phyloP scores from a whole-genome alignment of 139 green algal genomes.

The Deuterostichococcus epilithicus region DNA sequence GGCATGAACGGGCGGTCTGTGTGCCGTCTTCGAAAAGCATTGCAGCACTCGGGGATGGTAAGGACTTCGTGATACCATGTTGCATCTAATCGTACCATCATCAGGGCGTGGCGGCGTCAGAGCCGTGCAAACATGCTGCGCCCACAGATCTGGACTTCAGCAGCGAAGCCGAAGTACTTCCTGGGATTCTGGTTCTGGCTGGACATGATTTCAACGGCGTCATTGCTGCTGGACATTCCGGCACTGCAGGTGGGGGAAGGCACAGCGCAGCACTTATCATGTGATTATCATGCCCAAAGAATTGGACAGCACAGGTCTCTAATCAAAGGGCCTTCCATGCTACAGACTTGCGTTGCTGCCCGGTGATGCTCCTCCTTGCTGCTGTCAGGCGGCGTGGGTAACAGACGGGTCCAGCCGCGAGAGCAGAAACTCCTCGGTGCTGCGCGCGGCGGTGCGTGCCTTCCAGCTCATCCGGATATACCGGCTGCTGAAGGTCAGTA shows the following conservation, averaged over 20 bases:
- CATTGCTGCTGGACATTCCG: conserved; percentile 71
- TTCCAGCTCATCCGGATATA: background rate
- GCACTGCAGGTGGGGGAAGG: conserved; percentile 38
- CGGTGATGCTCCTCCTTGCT: conserved; percentile 23
- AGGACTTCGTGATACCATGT: no score
- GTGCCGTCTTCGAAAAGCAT: conserved; percentile 23
- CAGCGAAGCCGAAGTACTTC: conserved; percentile 57
- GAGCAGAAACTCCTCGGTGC: conserved; percentile 1
- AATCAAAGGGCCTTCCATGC: background rate
- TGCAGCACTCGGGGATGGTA: no score
- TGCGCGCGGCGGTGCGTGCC: background rate
- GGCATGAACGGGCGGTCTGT: background rate
- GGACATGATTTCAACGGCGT: conserved; percentile 70
- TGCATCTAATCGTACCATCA: conserved; percentile 4
- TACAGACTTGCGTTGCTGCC: conserved; percentile 10
- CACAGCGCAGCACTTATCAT: conserved; percentile 17
- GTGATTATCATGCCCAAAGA: conserved; percentile 19
- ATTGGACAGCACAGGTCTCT: background rate
- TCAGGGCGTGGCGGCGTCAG: background rate
- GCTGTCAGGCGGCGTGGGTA: conserved; percentile 1
- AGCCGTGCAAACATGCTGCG: background rate
- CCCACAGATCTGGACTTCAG: background rate
- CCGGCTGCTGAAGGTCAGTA: background rate
- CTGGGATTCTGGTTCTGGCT: conserved; percentile 90
- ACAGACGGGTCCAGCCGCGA: conserved; percentile 3